Conservation (phyloP, 768 basidiomycete species). For the Tulasnella sp. region DNA sequence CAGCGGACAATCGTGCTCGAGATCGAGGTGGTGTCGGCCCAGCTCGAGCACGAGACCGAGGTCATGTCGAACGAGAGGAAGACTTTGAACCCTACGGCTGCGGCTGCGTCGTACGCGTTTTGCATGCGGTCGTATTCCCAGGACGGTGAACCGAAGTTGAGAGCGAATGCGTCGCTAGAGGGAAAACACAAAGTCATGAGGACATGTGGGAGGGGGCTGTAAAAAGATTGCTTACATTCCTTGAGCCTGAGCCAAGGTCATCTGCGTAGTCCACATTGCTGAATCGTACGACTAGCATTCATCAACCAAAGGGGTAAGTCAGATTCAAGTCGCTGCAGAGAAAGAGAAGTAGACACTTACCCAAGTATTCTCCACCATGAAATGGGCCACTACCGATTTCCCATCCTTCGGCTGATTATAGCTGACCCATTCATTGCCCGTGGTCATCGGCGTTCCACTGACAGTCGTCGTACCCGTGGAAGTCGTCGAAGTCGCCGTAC, state of each 20-base stretch:
- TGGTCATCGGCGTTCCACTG: neutral
- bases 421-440: neutral
- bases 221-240: slow-evolving; percentile 23
- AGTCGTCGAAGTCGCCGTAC: neutral
- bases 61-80: slow-evolving; percentile 64
- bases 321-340: neutral
- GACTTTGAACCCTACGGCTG: slow-evolving; percentile 41
- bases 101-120: slow-evolving; percentile 50
- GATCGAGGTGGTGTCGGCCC: slow-evolving; percentile 15
- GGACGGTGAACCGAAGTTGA: slow-evolving; percentile 45
- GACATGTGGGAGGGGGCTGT: neutral
- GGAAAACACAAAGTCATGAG: neutral
- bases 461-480: neutral
- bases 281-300: neutral
- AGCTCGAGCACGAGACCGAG: neutral
- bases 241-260: slow-evolving; percentile 40
- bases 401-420: neutral
- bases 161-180: slow-evolving; percentile 25
- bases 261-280: slow-evolving; percentile 26
- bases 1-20: slow-evolving; percentile 16
- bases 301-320: neutral
- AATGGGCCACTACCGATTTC: slow-evolving; percentile 23
- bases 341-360: too few species aligned
- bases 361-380: slow-evolving; percentile 51
- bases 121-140: slow-evolving; percentile 54